phyloP scores from a whole-genome alignment of 257 asterid genomes.

The Ajuga chamaepitys region DNA sequence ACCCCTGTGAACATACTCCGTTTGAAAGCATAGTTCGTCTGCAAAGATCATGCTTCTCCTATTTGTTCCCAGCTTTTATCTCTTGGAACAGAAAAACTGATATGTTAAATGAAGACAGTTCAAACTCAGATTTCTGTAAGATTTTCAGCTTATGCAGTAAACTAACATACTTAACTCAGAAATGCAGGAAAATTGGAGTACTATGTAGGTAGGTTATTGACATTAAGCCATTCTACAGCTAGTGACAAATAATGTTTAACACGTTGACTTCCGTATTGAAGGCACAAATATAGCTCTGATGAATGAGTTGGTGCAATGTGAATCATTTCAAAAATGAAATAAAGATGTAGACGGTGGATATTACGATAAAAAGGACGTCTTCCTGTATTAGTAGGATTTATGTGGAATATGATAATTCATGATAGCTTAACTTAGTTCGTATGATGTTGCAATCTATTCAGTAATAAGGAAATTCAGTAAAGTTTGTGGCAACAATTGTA shows the following conservation, averaged over 20 bases:
- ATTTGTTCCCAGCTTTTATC: not conserved
- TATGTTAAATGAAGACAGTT: not conserved
- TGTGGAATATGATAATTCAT: too few species aligned
- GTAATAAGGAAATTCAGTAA: too few species aligned
- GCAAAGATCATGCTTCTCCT: slow-evolving; percentile 18
- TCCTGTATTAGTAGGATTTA: too few species aligned
- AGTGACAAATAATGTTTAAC: slow-evolving; percentile 35
- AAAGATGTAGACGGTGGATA: too few species aligned
- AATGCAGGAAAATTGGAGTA: slow-evolving; percentile 40
- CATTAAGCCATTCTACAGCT: slow-evolving; percentile 5
- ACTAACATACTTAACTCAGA: slow-evolving; percentile 17
- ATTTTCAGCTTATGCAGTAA: not conserved
- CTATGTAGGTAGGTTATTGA: slow-evolving; percentile 18
- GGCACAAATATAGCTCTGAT: slow-evolving; percentile 35
- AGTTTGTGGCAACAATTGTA: too few species aligned
- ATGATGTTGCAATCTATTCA: too few species aligned
- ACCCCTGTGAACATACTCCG: slow-evolving; percentile 33
- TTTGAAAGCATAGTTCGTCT: slow-evolving; percentile 21
- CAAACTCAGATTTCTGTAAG: not conserved
- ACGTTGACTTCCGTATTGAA: slow-evolving; percentile 35
- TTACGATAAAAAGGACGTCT: too few species aligned
- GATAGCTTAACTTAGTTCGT: too few species aligned
- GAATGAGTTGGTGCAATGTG: slow-evolving; percentile 34
- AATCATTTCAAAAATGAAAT: slow-evolving; percentile 42
- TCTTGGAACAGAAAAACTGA: not conserved